These are phyloP conservation scores for Suhomyces bribrorum DNA, from an alignment of 1,139 yeast species.

Conservation along the genomic window DNA sequence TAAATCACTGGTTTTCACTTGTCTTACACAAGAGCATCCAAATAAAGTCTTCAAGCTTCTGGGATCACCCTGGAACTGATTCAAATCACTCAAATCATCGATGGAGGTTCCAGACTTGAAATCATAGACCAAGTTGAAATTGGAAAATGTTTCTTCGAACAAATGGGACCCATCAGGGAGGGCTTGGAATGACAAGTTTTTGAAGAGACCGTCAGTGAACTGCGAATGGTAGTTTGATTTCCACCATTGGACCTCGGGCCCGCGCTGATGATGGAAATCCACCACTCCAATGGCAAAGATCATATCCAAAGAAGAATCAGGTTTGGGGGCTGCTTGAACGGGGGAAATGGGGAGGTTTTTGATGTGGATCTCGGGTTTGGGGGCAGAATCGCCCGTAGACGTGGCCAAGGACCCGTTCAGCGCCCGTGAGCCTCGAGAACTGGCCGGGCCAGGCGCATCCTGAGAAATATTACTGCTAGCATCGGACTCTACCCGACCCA, in stretches of 20 bases:
- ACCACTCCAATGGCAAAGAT: conserved; percentile 87
- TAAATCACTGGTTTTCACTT: conserved; percentile 66
- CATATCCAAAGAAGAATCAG: conserved; percentile 31
- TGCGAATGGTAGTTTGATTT: conserved; percentile 58
- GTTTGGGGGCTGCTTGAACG: conserved; percentile 1
- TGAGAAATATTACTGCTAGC: conserved; percentile 11
- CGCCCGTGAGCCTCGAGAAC: conserved; percentile 5
- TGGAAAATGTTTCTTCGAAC: conserved; percentile 90
- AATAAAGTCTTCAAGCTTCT: conserved; percentile 69
- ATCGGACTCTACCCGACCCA: conserved; percentile 10
- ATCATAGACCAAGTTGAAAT: conserved; percentile 83
- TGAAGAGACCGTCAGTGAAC: conserved; percentile 59
- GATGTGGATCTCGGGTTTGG: conserved; percentile 27
- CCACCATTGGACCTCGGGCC: conserved; percentile 96
- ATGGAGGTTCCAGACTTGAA: conserved; percentile 50
- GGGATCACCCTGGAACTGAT: conserved; percentile 46
- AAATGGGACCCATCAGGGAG: conserved; percentile 93
- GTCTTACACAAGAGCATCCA: conserved; percentile 93
- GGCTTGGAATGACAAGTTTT: conserved; percentile 91
- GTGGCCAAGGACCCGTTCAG: conserved; percentile 6
- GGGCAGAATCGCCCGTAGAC: neutral
- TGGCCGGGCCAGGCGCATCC: conserved; percentile 4
- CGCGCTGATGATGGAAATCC: conserved; percentile 90
- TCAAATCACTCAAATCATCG: conserved; percentile 45
- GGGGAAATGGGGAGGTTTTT: conserved; percentile 37